A percentile compares a stretch with the other conserved stretches of the same genome.
Conservation (phyloP, 768 basidiomycete genomes). For the Russula vinacea region DNA sequence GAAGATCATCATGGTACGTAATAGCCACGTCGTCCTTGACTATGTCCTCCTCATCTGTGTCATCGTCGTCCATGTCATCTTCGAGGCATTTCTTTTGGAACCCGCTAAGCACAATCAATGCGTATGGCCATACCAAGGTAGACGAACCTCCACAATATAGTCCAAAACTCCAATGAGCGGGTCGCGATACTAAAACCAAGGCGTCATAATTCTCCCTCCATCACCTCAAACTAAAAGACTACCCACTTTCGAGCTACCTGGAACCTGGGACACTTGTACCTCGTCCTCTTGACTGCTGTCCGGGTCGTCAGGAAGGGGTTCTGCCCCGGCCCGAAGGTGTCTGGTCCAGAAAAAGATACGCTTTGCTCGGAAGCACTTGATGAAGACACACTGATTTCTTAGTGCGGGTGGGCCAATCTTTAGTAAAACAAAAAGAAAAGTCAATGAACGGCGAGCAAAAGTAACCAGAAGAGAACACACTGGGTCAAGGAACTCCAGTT, state of each 20-base stretch:
- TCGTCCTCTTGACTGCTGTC: background rate
- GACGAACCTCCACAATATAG: slow-evolving; percentile 10
- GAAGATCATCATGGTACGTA: slow-evolving; percentile 20
- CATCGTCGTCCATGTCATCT: background rate
- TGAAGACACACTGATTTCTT: slow-evolving; percentile 18
- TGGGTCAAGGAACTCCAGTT: background rate
- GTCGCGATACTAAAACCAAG: slow-evolving; percentile 11
- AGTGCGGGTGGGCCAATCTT: background rate
- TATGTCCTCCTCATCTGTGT: background rate
- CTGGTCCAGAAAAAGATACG: slow-evolving; percentile 4
- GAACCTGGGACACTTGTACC: background rate
- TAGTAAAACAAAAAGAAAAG: background rate
- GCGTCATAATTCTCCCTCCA: background rate
- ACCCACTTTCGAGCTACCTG: slow-evolving; percentile 4
- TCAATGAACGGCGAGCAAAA: background rate
- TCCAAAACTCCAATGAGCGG: slow-evolving; percentile 18
- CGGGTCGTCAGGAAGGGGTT: slow-evolving; percentile 5
- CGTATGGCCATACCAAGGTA: background rate
- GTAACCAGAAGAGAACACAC: background rate
- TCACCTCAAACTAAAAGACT: background rate
- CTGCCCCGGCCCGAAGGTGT: slow-evolving; percentile 1
- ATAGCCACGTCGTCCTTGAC: slow-evolving; percentile 11
- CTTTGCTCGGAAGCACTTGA: slow-evolving; percentile 21
- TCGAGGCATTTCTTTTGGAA: slow-evolving; percentile 5
- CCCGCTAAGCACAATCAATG: background rate